Percentiles rank a stretch among this genome's conserved stretches.
phyloP scores from a whole-genome alignment of 805 yeast species.

The Yamadazyma paraphyllophila region DNA sequence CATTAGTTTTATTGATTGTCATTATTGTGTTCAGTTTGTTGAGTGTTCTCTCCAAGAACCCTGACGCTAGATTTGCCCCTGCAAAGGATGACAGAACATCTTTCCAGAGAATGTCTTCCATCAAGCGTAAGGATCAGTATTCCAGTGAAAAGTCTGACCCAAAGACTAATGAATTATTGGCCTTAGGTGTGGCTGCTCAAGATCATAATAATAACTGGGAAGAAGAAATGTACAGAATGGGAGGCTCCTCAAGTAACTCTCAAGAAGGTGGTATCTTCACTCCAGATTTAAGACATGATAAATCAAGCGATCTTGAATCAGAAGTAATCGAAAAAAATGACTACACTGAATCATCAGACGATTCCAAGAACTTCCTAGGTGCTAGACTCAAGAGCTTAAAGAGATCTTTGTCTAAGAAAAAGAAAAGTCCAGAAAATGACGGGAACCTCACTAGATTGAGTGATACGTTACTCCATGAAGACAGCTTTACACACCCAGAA shows the following conservation, averaged over 20 bases:
- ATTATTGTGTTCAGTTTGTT: conserved; percentile 65
- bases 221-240: conserved; percentile 53
- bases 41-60: conserved; percentile 73
- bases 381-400: conserved; percentile 38
- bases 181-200: conserved; percentile 78
- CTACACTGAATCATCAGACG: conserved; percentile 10
- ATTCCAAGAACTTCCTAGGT: conserved; percentile 26
- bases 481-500: conserved; percentile 10
- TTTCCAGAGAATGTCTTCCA: conserved; percentile 56
- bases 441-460: conserved; percentile 23
- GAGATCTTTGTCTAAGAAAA: conserved; percentile 37
- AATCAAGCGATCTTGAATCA: conserved; percentile 10
- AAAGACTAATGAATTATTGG: conserved; percentile 54
- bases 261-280: conserved; percentile 24
- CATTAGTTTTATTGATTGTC: conserved; percentile 67
- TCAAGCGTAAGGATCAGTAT: conserved; percentile 19
- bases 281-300: conserved; percentile 31
- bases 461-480: conserved; percentile 22
- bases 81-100: conserved; percentile 92
- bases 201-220: conserved; percentile 79
- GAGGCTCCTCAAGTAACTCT: conserved; percentile 20
- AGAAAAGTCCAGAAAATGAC: conserved; percentile 16
- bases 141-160: conserved; percentile 22
- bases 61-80: conserved; percentile 84
- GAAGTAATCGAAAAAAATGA: conserved; percentile 8